A percentile compares a stretch with the other conserved stretches of the same genome.
Conservation (phyloP, 192 early-diverging fungal species). For the Diversispora epigaea region DNA sequence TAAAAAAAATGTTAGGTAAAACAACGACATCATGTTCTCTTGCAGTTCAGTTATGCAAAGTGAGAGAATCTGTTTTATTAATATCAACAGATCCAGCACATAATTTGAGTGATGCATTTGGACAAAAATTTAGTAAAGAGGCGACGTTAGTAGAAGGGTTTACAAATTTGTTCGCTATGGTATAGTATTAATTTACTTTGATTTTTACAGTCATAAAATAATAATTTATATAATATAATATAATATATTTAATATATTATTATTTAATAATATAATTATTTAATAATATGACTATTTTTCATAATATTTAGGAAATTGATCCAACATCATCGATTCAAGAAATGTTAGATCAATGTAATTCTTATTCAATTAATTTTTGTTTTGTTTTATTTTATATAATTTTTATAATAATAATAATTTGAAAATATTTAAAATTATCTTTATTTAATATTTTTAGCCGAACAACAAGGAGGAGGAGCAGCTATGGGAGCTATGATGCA, state of each 20-base stretch:
- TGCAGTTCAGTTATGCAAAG: conserved; percentile 88
- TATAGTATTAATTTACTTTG: conserved; percentile 37
- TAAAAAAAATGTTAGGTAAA: conserved; percentile 50
- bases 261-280: no score
- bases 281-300: not conserved
- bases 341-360: conserved; percentile 89
- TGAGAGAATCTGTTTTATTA: conserved; percentile 89
- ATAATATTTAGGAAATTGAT: conserved; percentile 86
- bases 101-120: conserved; percentile 98
- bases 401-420: conserved; percentile 21
- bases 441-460: conserved; percentile 43
- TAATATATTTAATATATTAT: no score
- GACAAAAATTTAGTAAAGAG: conserved; percentile 98
- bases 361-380: not conserved
- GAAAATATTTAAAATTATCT: not conserved
- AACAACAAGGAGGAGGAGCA: conserved; percentile 61
- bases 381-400: conserved; percentile 2
- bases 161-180: conserved; percentile 95
- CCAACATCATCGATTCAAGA: conserved; percentile 97
- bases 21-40: conserved; percentile 82
- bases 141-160: conserved; percentile 95
- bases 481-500: conserved; percentile 86
- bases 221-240: no score
- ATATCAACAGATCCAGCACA: conserved; percentile 99
- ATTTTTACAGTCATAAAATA: not conserved